Base-by-base conservation (phyloP, 805 yeast species). In the Ogataea zsoltii region DNA sequence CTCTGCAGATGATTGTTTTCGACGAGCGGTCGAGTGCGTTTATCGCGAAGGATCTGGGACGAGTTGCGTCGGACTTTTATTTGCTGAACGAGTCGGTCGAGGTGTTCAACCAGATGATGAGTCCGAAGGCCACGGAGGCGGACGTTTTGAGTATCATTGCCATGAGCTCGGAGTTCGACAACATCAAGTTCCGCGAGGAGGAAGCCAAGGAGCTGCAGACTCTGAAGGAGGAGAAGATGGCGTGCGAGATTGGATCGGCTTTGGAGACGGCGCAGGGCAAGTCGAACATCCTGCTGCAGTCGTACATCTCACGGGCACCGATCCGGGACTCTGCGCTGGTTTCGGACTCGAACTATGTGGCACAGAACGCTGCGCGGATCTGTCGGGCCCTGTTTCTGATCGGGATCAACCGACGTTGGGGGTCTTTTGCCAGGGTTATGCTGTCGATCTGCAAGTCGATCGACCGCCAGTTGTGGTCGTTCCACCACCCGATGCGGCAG, bases 51-150 rank as follows among this genome's bases (percentile, higher is more conserved):
- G 98, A 94, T 65, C 69, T 89, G 40, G 99, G 99, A 6, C 76
- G 99, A 59, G 81, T 92, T 34, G 96, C 99, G 0, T 88, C 97
- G 2, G 99, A 94, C 53, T 94, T 91, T 61, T 94, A 94, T 60
- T 69, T 94, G 42, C 68, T 91, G 48, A 85, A 86, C 61, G 88
- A 87, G 53, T 81, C 95, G 23, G 83, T 95, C 32, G 98, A 94
- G 61, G 78, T 90, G 2, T 92, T 94, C 70, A 92, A 89, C 61
- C 85, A 83, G 55, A 77, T 87, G 78, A 75, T 90, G 65, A 85
- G 78, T 48, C 94, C 97, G 2, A 66, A 75, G 15, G 96, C 97
- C 0, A 82, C 96, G 0, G 98, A 90, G 57, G 97, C 97, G 0
- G 97, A 90, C 65, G 83, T 91, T 0, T 65, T 94, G 15, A 82